Evolutionary conservation across 495 filamentous ascomycete genomes (phyloP).

Genomic region (Schizothecium vesticola): DNA sequence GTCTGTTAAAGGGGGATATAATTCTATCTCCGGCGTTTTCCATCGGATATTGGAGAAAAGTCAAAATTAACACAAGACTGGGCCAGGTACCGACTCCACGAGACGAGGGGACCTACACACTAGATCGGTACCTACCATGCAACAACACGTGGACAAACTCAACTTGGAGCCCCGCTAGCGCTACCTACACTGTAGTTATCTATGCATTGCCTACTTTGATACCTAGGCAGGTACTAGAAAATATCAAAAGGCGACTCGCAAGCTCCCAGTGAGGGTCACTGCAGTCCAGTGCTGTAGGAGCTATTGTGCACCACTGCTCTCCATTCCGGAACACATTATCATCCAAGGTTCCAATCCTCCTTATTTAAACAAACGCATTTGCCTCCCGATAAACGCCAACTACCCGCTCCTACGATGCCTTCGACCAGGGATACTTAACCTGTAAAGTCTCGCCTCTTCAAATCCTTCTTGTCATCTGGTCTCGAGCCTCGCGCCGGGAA

Average conservation of each 20-base stretch:
- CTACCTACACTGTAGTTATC: background rate
- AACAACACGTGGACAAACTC: background rate
- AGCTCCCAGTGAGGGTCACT: too few species aligned
- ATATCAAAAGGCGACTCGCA: too few species aligned
- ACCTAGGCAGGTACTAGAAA: background rate
- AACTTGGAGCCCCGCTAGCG: background rate
- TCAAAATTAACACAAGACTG: too few species aligned
- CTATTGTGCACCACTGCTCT: background rate
- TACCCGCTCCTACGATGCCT: background rate
- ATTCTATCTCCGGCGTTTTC: too few species aligned
- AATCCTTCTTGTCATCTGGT: conserved; percentile 15
- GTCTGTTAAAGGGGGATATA: too few species aligned
- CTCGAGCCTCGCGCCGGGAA: background rate
- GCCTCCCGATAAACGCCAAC: background rate
- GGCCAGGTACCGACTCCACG: background rate
- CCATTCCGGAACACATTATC: background rate
- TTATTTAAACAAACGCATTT: background rate
- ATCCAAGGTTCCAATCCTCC: background rate
- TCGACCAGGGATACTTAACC: background rate
- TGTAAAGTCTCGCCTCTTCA: conserved; percentile 16
- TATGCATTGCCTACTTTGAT: background rate
- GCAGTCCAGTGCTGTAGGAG: background rate
- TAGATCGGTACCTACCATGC: background rate
- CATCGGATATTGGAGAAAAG: too few species aligned
- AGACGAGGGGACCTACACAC: background rate